Percentiles rank a stretch among this genome's conserved stretches.
Evolutionary conservation across 2,329 filamentous ascomycete species (phyloP).

Genomic region (Fusarium siculi): DNA sequence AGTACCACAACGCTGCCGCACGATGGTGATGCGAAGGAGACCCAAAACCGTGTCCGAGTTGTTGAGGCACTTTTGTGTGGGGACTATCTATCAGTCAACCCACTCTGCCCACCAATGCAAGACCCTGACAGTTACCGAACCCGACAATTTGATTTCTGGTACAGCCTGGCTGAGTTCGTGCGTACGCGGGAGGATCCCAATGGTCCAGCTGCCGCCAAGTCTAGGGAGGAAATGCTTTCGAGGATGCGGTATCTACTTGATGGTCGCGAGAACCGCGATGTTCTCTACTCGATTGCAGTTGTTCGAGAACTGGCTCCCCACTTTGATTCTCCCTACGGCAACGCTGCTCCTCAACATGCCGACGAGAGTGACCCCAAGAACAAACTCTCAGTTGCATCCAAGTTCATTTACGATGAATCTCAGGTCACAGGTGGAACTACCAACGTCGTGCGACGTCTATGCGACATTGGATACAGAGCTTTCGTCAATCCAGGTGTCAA

Average conservation of each 20-base stretch:
- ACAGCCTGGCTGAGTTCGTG: slow-evolving; percentile 74
- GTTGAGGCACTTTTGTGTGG: slow-evolving; percentile 82
- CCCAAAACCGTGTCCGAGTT: slow-evolving; percentile 76
- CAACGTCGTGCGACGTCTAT: slow-evolving; percentile 76
- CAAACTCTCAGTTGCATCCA: slow-evolving; percentile 74
- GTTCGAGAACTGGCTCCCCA: slow-evolving; percentile 78
- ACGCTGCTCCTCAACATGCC: slow-evolving; percentile 65
- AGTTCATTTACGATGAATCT: slow-evolving; percentile 74
- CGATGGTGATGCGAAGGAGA: slow-evolving; percentile 70
- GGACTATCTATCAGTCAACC: slow-evolving; percentile 69
- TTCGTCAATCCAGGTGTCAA: slow-evolving; percentile 66
- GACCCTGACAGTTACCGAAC: slow-evolving; percentile 64
- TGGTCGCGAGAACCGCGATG: slow-evolving; percentile 86
- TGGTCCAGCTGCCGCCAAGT: slow-evolving; percentile 55
- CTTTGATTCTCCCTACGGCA: slow-evolving; percentile 68
- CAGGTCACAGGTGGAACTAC: slow-evolving; percentile 74
- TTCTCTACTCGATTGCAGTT: slow-evolving; percentile 89
- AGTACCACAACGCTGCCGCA: slow-evolving; percentile 53
- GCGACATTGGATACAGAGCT: slow-evolving; percentile 72
- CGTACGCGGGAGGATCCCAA: slow-evolving; percentile 68
- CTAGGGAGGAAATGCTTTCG: slow-evolving; percentile 72
- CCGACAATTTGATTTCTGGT: slow-evolving; percentile 84
- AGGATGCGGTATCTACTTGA: slow-evolving; percentile 78
- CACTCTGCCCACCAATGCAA: slow-evolving; percentile 61
- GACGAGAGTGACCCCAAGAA: slow-evolving; percentile 75